Base-by-base conservation (phyloP, 2,329 filamentous ascomycete species). In the Nannizzia gypsea region DNA sequence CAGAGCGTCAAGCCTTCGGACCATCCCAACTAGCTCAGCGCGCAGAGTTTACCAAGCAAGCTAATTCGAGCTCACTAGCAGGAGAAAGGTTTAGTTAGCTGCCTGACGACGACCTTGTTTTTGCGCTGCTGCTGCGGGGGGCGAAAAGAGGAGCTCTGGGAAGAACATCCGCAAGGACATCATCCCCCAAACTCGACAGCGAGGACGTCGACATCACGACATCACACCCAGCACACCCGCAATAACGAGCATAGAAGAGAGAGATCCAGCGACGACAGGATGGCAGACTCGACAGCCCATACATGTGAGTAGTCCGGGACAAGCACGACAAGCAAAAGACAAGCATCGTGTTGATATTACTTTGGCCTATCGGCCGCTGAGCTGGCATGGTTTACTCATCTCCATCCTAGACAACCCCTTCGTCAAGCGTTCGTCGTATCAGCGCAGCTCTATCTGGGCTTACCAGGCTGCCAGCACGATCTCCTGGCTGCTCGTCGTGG, bases 391-490 rank as follows among this genome's bases (percentile, higher is more conserved):
- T n/a, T 54, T 34, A 31, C 48, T 54, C 48, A 44, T 56, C 54
- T 54, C 48, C 50, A 20, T n/a, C 36, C 44, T 24, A 88, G 86
- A 83, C 70, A 93, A 93, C 72, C 89, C 89, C 28, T 93, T 93
- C 75, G 77, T 81, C 62, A 84, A 80, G 73, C 83, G 83, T 67
- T 86, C 90, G 62, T 78, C 82, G 17, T 85, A 89, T 69, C 79
- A 79, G 62, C 72, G 75, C 31, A 76, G 77, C 63, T 78, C 83
- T 57, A 77, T 96, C 66, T 77, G 83, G 64, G 78, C 83, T 38
- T 93, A 93, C 81, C 90, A 89, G 73, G 74, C 90, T 70, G 75
- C 90, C 63, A 89, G 88, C 3, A 80, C 85, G 48, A 63, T 90
- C 57, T 85, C 85, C 38, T 96, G 89, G 86, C 73, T 89, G 28